phyloP scores from a whole-genome alignment of 1,139 yeast genomes.

The Geotrichum klebahnii region DNA sequence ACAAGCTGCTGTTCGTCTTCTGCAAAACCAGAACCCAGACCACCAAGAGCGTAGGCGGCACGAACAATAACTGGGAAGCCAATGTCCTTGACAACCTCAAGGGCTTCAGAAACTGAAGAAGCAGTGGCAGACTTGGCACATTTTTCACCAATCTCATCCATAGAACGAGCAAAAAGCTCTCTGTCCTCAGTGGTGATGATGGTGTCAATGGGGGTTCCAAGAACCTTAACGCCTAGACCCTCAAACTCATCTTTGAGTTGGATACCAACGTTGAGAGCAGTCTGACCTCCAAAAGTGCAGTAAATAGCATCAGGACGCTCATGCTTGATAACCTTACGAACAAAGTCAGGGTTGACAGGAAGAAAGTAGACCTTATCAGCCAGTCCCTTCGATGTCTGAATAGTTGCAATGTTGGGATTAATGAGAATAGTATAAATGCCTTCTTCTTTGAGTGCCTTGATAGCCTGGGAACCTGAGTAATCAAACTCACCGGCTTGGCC shows the following conservation, averaged over 20 bases:
- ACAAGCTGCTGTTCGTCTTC: constrained; percentile 80
- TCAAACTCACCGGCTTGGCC: constrained; percentile 99
- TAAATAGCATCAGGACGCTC: constrained; percentile 97
- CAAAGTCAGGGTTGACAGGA: constrained; percentile 95
- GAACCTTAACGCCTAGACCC: constrained; percentile 83
- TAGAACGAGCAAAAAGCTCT: constrained; percentile 88
- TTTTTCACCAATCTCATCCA: constrained; percentile 91
- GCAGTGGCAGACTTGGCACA: constrained; percentile 93
- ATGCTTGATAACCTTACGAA: constrained; percentile 86
- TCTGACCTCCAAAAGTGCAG: constrained; percentile 97
- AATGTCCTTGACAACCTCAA: constrained; percentile 76
- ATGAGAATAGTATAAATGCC: constrained; percentile 78
- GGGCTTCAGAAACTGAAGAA: constrained; percentile 69
- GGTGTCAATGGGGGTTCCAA: constrained; percentile 95
- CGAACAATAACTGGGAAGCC: constrained; percentile 96
- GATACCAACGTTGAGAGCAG: constrained; percentile 94
- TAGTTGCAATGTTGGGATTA: constrained; percentile 96
- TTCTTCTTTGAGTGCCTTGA: constrained; percentile 80
- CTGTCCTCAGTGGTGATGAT: constrained; percentile 96
- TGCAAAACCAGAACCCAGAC: constrained; percentile 97
- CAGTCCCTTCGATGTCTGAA: constrained; percentile 91
- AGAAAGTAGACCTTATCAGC: constrained; percentile 93
- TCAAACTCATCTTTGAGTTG: constrained; percentile 93
- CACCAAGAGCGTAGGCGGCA: constrained; percentile 97
- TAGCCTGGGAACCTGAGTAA: constrained; percentile 87